Base-by-base conservation (phyloP, 2,329 filamentous ascomycete genomes). In the Venturia oleaginea region DNA sequence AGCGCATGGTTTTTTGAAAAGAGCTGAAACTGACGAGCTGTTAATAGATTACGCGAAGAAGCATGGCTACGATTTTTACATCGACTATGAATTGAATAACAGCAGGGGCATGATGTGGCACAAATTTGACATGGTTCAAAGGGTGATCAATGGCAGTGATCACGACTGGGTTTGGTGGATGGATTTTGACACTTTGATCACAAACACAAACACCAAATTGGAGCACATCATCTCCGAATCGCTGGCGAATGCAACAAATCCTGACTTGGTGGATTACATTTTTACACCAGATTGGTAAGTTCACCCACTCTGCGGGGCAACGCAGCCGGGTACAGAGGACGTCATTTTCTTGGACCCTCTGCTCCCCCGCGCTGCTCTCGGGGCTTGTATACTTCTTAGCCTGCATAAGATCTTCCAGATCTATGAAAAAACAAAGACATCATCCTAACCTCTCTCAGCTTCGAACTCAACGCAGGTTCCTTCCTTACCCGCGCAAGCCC, bases 131-230 rank as follows among this genome's bases (percentile, higher is more conserved):
- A 76, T 77, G 73, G 69, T 73, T 6, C 71, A 74, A 64, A 70
- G 70, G n/a, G 67, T 75, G 19, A 70, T 76, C 66, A 71, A 72
- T 38, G 66, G 69, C 7, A 67, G 67, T 48, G 72, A 72, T 65
- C 73, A 74, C 65, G 74, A 77, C 64, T 78, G 76, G 76, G 71
- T 78, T 24, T 78, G 76, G 76, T 77, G 75, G 74, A 67, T 77
- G 11, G 76, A 78, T 66, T 76, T 76, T 54, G 76, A 78, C 66
- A 76, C 75, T 0, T 67, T 78, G 19, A 72, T 78, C 66, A 78
- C 74, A 17, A 76, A 77, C 62, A 76, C 74, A 19, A 68, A 70
- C 4, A 72, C 74, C 65, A 71, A 70, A 54, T 57, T 78, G 32
- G 68, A 70, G 10, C 70, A 75, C 57, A 71, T 78, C 59, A 73